These are phyloP conservation scores for Ampelomyces quisqualis DNA, from an alignment of 2,329 filamentous ascomycete species.

Conservation along the genomic window DNA sequence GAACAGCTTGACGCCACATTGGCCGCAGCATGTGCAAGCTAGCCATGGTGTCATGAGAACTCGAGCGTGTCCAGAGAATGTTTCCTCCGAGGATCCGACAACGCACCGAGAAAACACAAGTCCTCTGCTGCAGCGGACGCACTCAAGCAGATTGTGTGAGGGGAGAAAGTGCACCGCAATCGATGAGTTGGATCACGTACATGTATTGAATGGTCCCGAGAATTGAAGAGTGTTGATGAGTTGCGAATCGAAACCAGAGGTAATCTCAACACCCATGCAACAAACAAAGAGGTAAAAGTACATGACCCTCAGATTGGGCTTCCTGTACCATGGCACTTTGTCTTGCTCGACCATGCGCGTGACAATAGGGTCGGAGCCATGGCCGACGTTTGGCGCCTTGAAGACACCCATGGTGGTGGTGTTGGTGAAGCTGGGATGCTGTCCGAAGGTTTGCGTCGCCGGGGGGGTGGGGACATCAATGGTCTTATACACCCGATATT, in stretches of 20 bases:
- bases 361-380: slow-evolving; percentile 44
- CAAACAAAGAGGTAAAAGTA: slow-evolving; percentile 43
- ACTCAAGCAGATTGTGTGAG: no score
- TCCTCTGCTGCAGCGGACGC: no score
- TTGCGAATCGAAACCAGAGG: slow-evolving; percentile 43
- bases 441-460: no score
- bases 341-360: slow-evolving; percentile 48
- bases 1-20: no score
- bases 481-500: slow-evolving; percentile 1
- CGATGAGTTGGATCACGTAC: slow-evolving; percentile 22
- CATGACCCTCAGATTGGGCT: slow-evolving; percentile 42
- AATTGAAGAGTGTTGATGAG: slow-evolving; percentile 43
- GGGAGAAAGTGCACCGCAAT: no score
- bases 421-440: slow-evolving; percentile 4
- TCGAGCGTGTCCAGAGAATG: no score
- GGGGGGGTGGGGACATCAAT: slow-evolving; percentile 11
- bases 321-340: slow-evolving; percentile 48
- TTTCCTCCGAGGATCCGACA: no score
- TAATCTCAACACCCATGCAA: slow-evolving; percentile 45
- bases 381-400: slow-evolving; percentile 13
- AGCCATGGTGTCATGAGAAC: no score
- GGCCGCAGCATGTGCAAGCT: no score
- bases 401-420: slow-evolving; percentile 30
- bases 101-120: no score
- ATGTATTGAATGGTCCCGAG: slow-evolving; percentile 37